Evolutionary conservation across 176 grass and related monocot species (phyloP), one percentile per base, ranked within the genome.

Genomic region (Ananas comosus): DNA sequence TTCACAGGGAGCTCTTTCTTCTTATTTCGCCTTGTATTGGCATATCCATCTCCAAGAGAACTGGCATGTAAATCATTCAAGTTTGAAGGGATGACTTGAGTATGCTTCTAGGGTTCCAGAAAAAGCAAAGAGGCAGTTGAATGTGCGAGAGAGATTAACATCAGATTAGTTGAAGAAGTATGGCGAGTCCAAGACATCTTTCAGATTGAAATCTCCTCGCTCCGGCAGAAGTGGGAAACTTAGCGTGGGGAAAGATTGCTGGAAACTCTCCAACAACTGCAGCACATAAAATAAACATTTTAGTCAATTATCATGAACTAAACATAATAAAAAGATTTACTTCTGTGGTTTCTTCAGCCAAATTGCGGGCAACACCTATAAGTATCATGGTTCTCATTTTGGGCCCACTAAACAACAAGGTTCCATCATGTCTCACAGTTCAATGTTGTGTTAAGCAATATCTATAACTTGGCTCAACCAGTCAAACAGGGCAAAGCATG

Each of bases 111-210:
- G 56, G 21, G n/a, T 19, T 61, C 56, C 56, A 61, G 56, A 2
- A 18, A 3, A 66, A 80, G 70, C 27, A 73, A 72, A 68, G 70
- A 59, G 21, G 19, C 61, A 58, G 14, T 51, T 69, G 17, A 14
- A 27, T 61, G 29, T 49, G 17, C 10, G 48, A 53, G 12, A 27
- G 11, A 17, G 14, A 23, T 17, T 50, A 6, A 22, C 5, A 18
- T 28, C 25, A n/a, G 9, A 22, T 85, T 82, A 97, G 76, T 97
- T 97, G 86, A 97, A 97, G 67, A 92, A 97, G 84, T 92, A 97
- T 0, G 77, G 69, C 50, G 94, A 92, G 51, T 81, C 65, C 13
- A 92, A 77, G 51, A 92, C 94, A 81, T 90, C 84, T 83, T 82
- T 90, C 72, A 97, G 70, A 68, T 97, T 50, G 68, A 97, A 97